Conservation (phyloP, 495 filamentous ascomycete species). For the Corynascus novoguineensis region DNA sequence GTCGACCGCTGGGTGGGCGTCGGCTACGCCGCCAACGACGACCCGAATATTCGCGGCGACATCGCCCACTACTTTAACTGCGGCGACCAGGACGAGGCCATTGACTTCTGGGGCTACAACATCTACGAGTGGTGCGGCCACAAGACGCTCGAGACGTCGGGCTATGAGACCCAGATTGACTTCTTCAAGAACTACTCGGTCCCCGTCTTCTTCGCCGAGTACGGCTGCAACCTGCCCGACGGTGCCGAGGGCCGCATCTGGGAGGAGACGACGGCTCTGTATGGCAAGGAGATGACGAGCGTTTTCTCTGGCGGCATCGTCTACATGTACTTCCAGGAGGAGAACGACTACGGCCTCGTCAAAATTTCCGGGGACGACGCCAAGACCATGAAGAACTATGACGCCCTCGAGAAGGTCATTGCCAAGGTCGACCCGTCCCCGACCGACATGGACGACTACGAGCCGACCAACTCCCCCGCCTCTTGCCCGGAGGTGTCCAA, state of each 20-base stretch:
- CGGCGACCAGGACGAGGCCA: slow-evolving; percentile 54
- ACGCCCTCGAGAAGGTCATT: slow-evolving; percentile 64
- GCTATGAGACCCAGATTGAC: slow-evolving; percentile 70
- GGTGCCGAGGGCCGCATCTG: slow-evolving; percentile 66
- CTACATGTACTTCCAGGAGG: slow-evolving; percentile 95
- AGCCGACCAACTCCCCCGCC: slow-evolving; percentile 68
- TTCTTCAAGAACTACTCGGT: slow-evolving; percentile 85
- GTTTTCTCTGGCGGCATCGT: slow-evolving; percentile 94
- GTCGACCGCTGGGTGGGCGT: slow-evolving; percentile 77
- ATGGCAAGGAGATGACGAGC: slow-evolving; percentile 67
- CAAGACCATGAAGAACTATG: slow-evolving; percentile 66
- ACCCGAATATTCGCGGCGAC: slow-evolving; percentile 65
- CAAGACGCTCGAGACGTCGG: slow-evolving; percentile 64
- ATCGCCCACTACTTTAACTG: slow-evolving; percentile 94
- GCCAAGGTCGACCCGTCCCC: slow-evolving; percentile 60
- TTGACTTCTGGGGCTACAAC: slow-evolving; percentile 99
- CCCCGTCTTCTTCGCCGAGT: slow-evolving; percentile 96
- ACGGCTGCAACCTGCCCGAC: slow-evolving; percentile 73
- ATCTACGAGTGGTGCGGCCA: slow-evolving; percentile 97
- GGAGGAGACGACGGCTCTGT: slow-evolving; percentile 81
- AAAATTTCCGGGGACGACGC: slow-evolving; percentile 52
- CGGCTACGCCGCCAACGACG: slow-evolving; percentile 93
- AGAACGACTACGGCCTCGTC: slow-evolving; percentile 83
- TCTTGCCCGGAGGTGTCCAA: slow-evolving; percentile 62
- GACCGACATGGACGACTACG: slow-evolving; percentile 62